Conservation (phyloP, 352 stramenopile genomes). For the Saprolegnia diclina region DNA sequence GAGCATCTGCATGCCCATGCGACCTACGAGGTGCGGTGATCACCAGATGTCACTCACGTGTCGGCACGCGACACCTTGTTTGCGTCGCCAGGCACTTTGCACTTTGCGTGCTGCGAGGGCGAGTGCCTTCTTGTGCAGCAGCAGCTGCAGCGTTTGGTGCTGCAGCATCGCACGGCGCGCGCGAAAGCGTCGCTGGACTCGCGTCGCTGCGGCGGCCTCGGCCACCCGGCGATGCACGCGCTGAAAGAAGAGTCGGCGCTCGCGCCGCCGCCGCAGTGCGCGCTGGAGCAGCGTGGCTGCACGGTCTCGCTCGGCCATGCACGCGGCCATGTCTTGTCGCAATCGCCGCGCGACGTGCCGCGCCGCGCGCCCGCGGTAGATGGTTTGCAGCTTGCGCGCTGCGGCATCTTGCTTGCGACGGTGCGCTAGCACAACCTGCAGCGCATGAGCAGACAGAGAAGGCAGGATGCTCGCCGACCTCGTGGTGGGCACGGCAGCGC, state of each 20-base stretch:
- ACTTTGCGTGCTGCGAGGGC: conserved; percentile 3
- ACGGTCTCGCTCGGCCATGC: neutral
- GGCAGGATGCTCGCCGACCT: neutral
- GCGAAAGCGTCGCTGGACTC: conserved; percentile 19
- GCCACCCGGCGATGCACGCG: neutral
- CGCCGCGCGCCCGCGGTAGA: conserved; percentile 22
- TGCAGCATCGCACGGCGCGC: conserved; percentile 9
- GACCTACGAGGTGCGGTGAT: neutral
- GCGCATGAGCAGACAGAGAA: neutral
- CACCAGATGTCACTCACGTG: neutral
- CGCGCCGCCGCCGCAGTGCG: conserved; percentile 15
- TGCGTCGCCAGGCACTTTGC: conserved; percentile 20
- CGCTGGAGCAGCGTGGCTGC: conserved; percentile 7
- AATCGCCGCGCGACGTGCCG: neutral
- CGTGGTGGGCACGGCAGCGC: neutral
- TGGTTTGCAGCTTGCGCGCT: conserved; percentile 14
- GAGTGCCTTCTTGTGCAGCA: neutral
- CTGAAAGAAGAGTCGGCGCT: neutral
- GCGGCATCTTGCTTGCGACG: conserved; percentile 8
- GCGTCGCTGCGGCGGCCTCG: neutral
- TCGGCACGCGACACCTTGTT: conserved; percentile 16
- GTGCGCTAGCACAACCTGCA: conserved; percentile 1
- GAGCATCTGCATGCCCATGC: conserved; percentile 24
- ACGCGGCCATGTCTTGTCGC: neutral
- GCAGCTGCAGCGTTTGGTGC: conserved; percentile 13